phyloP scores from a whole-genome alignment of 1,284 basidiomycete species.

The Termitomyces sp. region DNA sequence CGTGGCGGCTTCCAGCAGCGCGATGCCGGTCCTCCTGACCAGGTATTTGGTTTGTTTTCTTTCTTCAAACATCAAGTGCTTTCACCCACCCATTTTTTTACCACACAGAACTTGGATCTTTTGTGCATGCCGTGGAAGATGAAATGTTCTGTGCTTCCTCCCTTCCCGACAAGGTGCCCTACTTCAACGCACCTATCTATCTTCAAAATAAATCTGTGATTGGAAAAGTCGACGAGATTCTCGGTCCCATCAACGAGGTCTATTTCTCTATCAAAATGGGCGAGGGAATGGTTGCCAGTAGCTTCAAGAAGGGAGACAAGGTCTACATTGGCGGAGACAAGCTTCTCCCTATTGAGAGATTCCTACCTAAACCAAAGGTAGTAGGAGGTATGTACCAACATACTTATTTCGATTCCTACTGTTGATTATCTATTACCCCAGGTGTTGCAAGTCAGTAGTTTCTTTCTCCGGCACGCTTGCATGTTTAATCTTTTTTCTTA shows the following conservation, averaged over 20 bases:
- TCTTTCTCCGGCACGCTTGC: not conserved
- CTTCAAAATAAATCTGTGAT: conserved; percentile 96
- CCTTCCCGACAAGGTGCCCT: conserved; percentile 88
- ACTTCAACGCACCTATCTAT: conserved; percentile 99
- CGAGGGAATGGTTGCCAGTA: conserved; percentile 90
- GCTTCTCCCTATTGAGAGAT: conserved; percentile 92
- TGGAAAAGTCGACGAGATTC: conserved; percentile 94
- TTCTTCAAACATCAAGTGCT: conserved; percentile 3
- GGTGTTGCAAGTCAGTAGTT: conserved; percentile 46
- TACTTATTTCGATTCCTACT: conserved; percentile 9
- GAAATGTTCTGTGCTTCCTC: conserved; percentile 95
- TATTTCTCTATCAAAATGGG: conserved; percentile 99
- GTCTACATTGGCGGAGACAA: conserved; percentile 97
- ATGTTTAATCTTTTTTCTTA: conserved; percentile 10
- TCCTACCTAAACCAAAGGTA: conserved; percentile 94
- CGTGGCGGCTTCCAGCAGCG: conserved; percentile 68
- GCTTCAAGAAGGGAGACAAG: conserved; percentile 97
- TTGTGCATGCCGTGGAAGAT: conserved; percentile 93
- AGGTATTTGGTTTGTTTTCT: conserved; percentile 64
- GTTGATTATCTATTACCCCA: conserved; percentile 20
- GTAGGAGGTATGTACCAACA: conserved; percentile 52
- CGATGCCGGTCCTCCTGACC: conserved; percentile 80
- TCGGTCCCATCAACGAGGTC: conserved; percentile 98
- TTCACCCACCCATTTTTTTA: conserved; percentile 4
- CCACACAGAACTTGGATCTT: conserved; percentile 75